A percentile compares a stretch with the other conserved stretches of the same genome.
These are phyloP conservation scores for Mesembryanthemum crystallinum DNA, from an alignment of 148 eudicot species.

Conservation along the genomic window DNA sequence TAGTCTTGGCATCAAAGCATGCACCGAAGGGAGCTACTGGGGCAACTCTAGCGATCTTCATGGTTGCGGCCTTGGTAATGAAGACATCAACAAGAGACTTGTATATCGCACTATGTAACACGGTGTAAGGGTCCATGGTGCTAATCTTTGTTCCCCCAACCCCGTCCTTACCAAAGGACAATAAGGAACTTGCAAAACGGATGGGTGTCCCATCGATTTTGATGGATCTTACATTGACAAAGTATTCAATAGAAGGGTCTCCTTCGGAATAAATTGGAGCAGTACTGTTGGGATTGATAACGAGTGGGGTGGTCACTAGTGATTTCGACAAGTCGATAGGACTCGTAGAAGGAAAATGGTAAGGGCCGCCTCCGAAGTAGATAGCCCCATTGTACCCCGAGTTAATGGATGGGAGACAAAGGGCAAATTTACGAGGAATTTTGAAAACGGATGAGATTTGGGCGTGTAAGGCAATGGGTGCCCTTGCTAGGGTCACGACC, in stretches of 20 bases:
- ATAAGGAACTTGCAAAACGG: slow-evolving; percentile 25
- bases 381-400: slow-evolving; percentile 25
- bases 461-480: slow-evolving; percentile 19
- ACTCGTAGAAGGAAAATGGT: slow-evolving; percentile 23
- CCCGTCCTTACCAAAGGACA: slow-evolving; percentile 29
- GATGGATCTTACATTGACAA: slow-evolving; percentile 36
- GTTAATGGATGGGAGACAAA: slow-evolving; percentile 37
- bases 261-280: slow-evolving; percentile 27
- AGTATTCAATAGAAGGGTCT: slow-evolving; percentile 36
- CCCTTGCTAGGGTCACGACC: slow-evolving; percentile 26
- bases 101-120: slow-evolving; percentile 41
- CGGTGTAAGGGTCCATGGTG: slow-evolving; percentile 41
- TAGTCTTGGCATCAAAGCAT: slow-evolving; percentile 32
- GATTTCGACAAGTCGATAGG: slow-evolving; percentile 16
- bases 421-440: slow-evolving; percentile 37
- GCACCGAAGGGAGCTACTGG: slow-evolving; percentile 47
- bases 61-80: slow-evolving; percentile 30
- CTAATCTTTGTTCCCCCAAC: slow-evolving; percentile 36
- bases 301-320: slow-evolving; percentile 32
- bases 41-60: slow-evolving; percentile 37
- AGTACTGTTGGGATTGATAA: slow-evolving; percentile 36
- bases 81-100: slow-evolving; percentile 34
- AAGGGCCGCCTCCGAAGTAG: slow-evolving; percentile 39
- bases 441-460: slow-evolving; percentile 30
- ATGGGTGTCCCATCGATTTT: slow-evolving; percentile 27